phyloP scores from a whole-genome alignment of 805 yeast species.

The Hemisphaericaspora nanyangensis region DNA sequence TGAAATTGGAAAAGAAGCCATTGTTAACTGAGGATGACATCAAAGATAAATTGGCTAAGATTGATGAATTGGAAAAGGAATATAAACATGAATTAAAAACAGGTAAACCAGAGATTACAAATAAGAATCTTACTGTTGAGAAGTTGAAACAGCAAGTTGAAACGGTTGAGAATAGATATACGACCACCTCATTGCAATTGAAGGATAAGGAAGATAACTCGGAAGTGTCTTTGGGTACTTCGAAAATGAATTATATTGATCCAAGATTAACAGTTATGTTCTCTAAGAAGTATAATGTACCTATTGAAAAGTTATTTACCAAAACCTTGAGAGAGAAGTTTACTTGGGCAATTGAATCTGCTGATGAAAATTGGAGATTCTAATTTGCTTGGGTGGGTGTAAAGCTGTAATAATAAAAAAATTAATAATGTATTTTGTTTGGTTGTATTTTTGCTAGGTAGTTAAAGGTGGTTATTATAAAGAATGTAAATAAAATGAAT shows the following conservation, averaged over 20 bases:
- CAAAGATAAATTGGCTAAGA: constrained; percentile 53
- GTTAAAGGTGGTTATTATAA: too few relatives aligned
- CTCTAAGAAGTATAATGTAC: constrained; percentile 80
- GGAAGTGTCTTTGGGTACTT: constrained; percentile 87
- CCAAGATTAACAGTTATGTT: constrained; percentile 89
- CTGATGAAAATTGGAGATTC: constrained; percentile 84
- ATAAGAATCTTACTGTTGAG: constrained; percentile 39
- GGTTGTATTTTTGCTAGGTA: too few relatives aligned
- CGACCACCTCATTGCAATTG: constrained; percentile 65
- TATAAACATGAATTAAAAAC: constrained; percentile 56
- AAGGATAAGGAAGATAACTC: constrained; percentile 94
- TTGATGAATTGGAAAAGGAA: constrained; percentile 47
- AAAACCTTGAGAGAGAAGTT: constrained; percentile 90
- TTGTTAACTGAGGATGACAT: constrained; percentile 52
- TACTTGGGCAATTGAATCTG: constrained; percentile 92
- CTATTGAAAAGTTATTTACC: constrained; percentile 87
- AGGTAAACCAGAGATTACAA: constrained; percentile 47
- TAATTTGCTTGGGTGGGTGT: constrained; percentile 21
- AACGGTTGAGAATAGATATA: constrained; percentile 66
- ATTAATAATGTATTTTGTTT: background rate
- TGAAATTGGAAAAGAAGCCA: constrained; percentile 53
- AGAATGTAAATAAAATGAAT: too few relatives aligned
- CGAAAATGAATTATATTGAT: constrained; percentile 92
- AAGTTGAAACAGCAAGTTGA: constrained; percentile 70
- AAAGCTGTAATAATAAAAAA: background rate